Percentiles rank a stretch among this genome's conserved stretches.
phyloP scores from a whole-genome alignment of 441 rosid genomes.

The Arabidopsis lyrata region DNA sequence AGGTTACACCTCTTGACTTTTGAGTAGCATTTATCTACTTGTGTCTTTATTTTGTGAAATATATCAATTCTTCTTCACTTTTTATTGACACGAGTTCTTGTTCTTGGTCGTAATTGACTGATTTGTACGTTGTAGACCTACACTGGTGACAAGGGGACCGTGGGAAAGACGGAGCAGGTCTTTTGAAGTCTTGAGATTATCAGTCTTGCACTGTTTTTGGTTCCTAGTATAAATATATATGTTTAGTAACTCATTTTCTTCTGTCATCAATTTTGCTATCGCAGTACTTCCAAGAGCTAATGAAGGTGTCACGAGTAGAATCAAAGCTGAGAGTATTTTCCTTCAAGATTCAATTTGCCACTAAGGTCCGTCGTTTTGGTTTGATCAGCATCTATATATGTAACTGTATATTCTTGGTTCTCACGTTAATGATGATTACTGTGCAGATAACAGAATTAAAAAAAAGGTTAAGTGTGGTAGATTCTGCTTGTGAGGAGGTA shows the following conservation, averaged over 20 bases:
- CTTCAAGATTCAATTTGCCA: slow-evolving; percentile 90
- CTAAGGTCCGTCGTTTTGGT: slow-evolving; percentile 75
- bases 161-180: slow-evolving; percentile 99
- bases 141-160: slow-evolving; percentile 75
- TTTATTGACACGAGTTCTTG: slow-evolving; percentile 28
- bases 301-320: slow-evolving; percentile 99
- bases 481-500: slow-evolving; percentile 96
- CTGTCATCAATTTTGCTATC: slow-evolving; percentile 23
- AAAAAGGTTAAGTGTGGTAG: slow-evolving; percentile 79
- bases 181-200: slow-evolving; percentile 34
- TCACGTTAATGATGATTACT: neutral
- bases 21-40: slow-evolving; percentile 20
- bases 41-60: slow-evolving; percentile 23
- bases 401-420: slow-evolving; percentile 8
- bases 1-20: slow-evolving; percentile 62
- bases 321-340: slow-evolving; percentile 94
- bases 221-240: neutral
- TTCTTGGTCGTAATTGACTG: slow-evolving; percentile 41
- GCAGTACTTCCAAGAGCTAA: slow-evolving; percentile 91
- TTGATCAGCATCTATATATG: neutral
- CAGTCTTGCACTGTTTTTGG: slow-evolving; percentile 14
- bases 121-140: slow-evolving; percentile 63
- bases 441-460: slow-evolving; percentile 83
- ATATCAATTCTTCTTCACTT: slow-evolving; percentile 21
- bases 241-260: slow-evolving; percentile 13